phyloP scores from a whole-genome alignment of 306 rosid genomes.

The Cucurbita pepo region DNA sequence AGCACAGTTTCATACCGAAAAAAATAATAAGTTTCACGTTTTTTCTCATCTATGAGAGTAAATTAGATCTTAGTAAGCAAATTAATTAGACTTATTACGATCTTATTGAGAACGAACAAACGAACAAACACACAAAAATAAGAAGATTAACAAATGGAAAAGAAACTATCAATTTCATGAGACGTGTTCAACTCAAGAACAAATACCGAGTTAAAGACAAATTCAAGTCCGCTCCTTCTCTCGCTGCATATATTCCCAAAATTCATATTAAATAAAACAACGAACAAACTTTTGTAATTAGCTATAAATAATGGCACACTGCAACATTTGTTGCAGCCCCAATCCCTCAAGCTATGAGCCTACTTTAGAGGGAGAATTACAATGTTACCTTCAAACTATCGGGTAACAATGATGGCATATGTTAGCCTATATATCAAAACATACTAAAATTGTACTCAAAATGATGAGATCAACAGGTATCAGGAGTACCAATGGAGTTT shows the following conservation, averaged over 20 bases:
- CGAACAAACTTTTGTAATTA: neutral
- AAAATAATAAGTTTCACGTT: neutral
- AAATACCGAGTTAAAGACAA: neutral
- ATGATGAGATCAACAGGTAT: neutral
- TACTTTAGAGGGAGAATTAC: neutral
- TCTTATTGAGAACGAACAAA: neutral
- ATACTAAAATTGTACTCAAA: neutral
- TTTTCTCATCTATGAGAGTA: neutral
- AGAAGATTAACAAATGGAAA: neutral
- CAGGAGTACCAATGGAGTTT: slow-evolving; percentile 1
- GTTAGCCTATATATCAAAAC: neutral
- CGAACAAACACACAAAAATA: neutral
- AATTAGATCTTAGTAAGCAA: neutral
- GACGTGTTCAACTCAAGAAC: neutral
- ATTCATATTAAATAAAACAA: neutral
- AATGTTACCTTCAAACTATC: neutral
- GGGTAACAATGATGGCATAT: neutral
- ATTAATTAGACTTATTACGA: neutral
- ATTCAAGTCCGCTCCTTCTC: neutral
- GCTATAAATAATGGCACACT: neutral
- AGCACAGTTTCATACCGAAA: neutral
- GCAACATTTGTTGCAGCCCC: neutral
- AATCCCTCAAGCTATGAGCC: neutral
- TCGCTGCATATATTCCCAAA: neutral
- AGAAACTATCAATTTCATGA: neutral